Percentiles rank a stretch among this genome's conserved stretches.
Conservation (phyloP, 225 moss, liverwort and hornwort species). For the Neckera pumila region DNA sequence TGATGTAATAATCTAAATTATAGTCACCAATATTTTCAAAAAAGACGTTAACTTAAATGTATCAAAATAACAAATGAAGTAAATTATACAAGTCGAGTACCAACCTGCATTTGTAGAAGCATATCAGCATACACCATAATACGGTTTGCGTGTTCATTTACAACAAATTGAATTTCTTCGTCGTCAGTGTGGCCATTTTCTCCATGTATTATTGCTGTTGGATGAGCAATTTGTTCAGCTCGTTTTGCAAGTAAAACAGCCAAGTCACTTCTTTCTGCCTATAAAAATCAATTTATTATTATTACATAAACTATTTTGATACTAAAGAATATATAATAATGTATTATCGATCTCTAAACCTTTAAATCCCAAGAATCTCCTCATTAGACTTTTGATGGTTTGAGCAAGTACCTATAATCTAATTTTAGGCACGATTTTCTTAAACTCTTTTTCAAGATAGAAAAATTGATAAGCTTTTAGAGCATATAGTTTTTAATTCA, state of each 20-base stretch:
- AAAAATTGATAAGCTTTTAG: neutral
- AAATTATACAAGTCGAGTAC: too few species aligned
- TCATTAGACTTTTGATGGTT: neutral
- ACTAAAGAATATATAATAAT: neutral
- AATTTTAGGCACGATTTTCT: neutral
- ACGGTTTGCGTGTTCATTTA: slow-evolving; percentile 84
- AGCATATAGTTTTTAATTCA: neutral
- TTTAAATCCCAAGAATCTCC: neutral
- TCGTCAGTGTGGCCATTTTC: slow-evolving; percentile 41
- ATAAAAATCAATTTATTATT: neutral
- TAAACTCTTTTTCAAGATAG: too few species aligned
- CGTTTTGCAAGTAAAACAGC: slow-evolving; percentile 70
- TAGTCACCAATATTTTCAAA: too few species aligned
- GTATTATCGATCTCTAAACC: too few species aligned
- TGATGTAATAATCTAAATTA: too few species aligned
- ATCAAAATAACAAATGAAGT: neutral
- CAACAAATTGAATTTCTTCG: slow-evolving; percentile 69
- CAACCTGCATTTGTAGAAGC: slow-evolving; percentile 82
- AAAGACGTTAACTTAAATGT: neutral
- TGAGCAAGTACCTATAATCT: neutral
- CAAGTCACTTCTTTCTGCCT: slow-evolving; percentile 80
- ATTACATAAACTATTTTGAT: too few species aligned
- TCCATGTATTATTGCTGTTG: slow-evolving; percentile 53
- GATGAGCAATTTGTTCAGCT: slow-evolving; percentile 60
- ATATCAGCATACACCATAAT: slow-evolving; percentile 84